Percentiles rank a stretch among this genome's conserved stretches.
Evolutionary conservation across 148 eudicot species (phyloP).

Genomic region (Rhododendron ferrugineum): DNA sequence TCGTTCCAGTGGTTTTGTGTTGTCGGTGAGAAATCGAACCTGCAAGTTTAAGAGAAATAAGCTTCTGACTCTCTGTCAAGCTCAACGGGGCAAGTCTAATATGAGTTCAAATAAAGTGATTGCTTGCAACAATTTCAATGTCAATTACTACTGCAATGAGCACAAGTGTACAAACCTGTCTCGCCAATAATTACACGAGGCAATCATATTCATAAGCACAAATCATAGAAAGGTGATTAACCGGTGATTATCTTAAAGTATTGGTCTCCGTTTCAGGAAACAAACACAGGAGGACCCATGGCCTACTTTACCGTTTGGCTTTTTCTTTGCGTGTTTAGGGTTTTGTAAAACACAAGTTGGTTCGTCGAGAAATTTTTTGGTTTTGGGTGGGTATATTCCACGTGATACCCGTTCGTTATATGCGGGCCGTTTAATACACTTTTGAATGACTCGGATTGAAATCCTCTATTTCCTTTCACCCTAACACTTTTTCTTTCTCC

Average conservation of each 20-base stretch:
- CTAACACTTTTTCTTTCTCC: too few species aligned
- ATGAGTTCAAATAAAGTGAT: too few species aligned
- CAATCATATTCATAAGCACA: neutral
- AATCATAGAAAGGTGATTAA: neutral
- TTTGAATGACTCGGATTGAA: too few species aligned
- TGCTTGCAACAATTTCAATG: too few species aligned
- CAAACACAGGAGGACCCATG: constrained; percentile 4
- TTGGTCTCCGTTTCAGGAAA: neutral
- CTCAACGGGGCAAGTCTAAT: too few species aligned
- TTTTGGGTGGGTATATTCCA: too few species aligned
- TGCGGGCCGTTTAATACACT: too few species aligned
- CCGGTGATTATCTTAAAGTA: neutral
- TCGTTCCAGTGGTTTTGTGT: neutral
- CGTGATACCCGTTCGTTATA: fast-evolving
- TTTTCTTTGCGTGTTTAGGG: neutral
- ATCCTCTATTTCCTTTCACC: too few species aligned
- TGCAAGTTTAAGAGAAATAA: neutral
- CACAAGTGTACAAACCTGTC: neutral
- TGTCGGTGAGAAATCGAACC: neutral
- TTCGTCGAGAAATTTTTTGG: too few species aligned
- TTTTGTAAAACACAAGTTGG: neutral
- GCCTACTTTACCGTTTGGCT: neutral
- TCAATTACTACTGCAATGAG: neutral
- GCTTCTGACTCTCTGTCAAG: neutral
- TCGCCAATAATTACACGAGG: neutral